Percentiles rank a stretch among this genome's conserved stretches.
Conservation (phyloP, 306 rosid genomes). For the Biancaea sappan region DNA sequence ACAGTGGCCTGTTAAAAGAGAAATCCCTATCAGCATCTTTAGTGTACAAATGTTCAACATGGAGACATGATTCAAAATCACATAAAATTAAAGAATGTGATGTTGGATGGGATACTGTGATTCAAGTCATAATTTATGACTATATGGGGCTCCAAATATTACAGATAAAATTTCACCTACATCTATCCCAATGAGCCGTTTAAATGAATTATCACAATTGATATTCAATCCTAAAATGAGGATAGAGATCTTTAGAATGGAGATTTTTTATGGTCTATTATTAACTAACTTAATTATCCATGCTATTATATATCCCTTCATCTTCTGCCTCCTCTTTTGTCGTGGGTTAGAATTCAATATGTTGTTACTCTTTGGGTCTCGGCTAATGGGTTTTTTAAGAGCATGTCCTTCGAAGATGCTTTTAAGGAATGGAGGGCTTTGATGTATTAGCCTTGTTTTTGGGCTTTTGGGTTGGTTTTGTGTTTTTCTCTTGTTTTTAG, state of each 20-base stretch:
- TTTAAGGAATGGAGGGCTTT: too few species aligned
- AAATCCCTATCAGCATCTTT: not conserved
- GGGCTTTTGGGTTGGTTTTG: too few species aligned
- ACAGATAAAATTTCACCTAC: not conserved
- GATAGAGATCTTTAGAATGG: not conserved
- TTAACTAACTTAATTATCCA: not conserved
- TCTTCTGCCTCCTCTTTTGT: too few species aligned
- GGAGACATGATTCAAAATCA: not conserved
- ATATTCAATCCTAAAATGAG: not conserved
- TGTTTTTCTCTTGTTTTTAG: too few species aligned
- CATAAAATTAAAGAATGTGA: not conserved
- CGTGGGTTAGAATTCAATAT: too few species aligned
- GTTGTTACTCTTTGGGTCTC: too few species aligned
- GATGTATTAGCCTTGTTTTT: too few species aligned
- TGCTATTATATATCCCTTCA: too few species aligned
- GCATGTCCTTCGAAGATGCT: too few species aligned
- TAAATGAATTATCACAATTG: not conserved
- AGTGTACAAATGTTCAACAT: not conserved
- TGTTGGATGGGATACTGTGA: not conserved
- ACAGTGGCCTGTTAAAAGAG: not conserved
- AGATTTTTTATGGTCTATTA: not conserved
- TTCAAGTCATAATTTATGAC: not conserved
- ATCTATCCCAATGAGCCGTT: not conserved
- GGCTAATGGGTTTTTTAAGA: too few species aligned
- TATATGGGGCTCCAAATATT: not conserved